phyloP scores from a whole-genome alignment of 345 rosid species.

The Brassica nigra region DNA sequence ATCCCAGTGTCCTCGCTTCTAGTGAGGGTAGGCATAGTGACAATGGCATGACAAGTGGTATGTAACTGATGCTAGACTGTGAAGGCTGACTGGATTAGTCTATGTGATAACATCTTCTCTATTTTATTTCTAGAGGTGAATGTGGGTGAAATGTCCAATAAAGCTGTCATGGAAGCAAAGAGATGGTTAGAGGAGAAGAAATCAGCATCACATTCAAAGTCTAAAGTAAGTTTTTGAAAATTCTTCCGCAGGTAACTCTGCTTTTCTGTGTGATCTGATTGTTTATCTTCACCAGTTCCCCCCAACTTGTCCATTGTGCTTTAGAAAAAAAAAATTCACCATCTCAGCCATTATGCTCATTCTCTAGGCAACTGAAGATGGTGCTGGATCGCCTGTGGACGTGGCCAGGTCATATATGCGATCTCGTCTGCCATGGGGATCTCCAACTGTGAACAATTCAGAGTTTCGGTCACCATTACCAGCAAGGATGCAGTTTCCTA shows the following conservation, averaged over 20 bases:
- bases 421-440: slow-evolving; percentile 72
- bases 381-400: slow-evolving; percentile 74
- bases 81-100: background rate
- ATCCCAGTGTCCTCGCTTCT: slow-evolving; percentile 36
- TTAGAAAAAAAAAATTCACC: slow-evolving; percentile 7
- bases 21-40: slow-evolving; percentile 35
- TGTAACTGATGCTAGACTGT: slow-evolving; percentile 37
- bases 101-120: slow-evolving; percentile 26
- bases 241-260: slow-evolving; percentile 40
- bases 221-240: slow-evolving; percentile 50
- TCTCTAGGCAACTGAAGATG: slow-evolving; percentile 53
- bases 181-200: slow-evolving; percentile 83
- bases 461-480: slow-evolving; percentile 54
- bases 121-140: slow-evolving; percentile 49
- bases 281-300: slow-evolving; percentile 4
- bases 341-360: slow-evolving; percentile 22
- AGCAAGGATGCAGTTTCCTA: slow-evolving; percentile 45
- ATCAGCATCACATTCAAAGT: slow-evolving; percentile 56
- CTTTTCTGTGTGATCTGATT: background rate
- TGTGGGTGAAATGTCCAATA: slow-evolving; percentile 48
- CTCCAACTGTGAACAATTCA: slow-evolving; percentile 48
- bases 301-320: background rate
- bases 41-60: slow-evolving; percentile 45
- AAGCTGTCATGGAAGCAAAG: slow-evolving; percentile 74
- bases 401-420: slow-evolving; percentile 83